A percentile compares a stretch with the other conserved stretches of the same genome.
phyloP scores from a whole-genome alignment of 257 asterid genomes.

The Leonotis leonurus region DNA sequence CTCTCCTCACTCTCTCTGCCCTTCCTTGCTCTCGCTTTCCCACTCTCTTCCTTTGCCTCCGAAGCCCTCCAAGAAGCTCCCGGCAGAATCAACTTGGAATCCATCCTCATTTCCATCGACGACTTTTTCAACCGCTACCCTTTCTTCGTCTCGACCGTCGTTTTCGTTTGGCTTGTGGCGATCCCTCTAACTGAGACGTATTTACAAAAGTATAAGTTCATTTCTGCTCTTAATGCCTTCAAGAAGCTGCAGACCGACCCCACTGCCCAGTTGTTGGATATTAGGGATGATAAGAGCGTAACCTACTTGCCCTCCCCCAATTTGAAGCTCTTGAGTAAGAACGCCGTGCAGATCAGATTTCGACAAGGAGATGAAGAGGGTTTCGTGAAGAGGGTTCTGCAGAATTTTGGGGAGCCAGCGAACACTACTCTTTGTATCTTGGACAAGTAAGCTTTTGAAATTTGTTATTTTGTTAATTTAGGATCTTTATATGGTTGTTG shows the following conservation, averaged over 20 bases:
- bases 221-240: constrained; percentile 77
- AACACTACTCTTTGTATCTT: constrained; percentile 56
- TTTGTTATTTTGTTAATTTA: background rate
- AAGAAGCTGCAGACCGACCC: constrained; percentile 78
- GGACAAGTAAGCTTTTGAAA: constrained; percentile 68
- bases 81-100: constrained; percentile 60
- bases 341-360: constrained; percentile 55
- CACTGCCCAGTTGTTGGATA: constrained; percentile 59
- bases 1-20: constrained; percentile 20
- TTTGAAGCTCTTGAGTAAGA: constrained; percentile 64
- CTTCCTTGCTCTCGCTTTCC: constrained; percentile 36
- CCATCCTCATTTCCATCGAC: constrained; percentile 66
- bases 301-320: constrained; percentile 60
- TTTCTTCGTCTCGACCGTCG: constrained; percentile 69
- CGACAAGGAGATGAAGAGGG: constrained; percentile 69
- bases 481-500: background rate
- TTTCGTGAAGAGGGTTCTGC: constrained; percentile 54
- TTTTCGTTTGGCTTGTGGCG: constrained; percentile 74
- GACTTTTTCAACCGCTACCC: constrained; percentile 69
- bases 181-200: constrained; percentile 64
- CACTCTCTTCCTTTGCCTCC: constrained; percentile 58
- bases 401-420: constrained; percentile 49
- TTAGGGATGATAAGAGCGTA: constrained; percentile 68
- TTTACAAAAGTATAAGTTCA: constrained; percentile 60
- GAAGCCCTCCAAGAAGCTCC: constrained; percentile 49